Conservation (phyloP, 352 stramenopile genomes). For the Phytophthora citricola region DNA sequence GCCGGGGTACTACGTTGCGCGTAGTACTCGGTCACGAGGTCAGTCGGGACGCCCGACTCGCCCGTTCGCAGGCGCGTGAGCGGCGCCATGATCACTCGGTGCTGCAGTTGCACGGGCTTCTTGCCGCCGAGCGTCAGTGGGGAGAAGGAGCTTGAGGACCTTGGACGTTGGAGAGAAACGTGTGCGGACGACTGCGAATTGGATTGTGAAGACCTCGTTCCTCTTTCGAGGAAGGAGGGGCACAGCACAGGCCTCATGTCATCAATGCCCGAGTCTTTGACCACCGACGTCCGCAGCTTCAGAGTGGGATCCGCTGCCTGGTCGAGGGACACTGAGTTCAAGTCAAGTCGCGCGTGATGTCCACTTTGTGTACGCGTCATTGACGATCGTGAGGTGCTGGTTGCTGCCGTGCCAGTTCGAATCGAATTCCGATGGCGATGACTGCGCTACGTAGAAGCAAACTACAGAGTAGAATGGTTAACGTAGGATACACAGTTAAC, state of each 20-base stretch:
- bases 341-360: no score
- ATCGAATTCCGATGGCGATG: no score
- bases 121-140: slow-evolving; percentile 51
- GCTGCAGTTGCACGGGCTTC: slow-evolving; percentile 45
- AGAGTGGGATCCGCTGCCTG: slow-evolving; percentile 6
- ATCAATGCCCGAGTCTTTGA: no score
- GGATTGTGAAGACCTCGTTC: slow-evolving; percentile 3
- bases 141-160: slow-evolving; percentile 47
- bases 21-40: slow-evolving; percentile 64
- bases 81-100: slow-evolving; percentile 76
- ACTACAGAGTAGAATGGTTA: neutral
- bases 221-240: no score
- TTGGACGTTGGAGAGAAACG: slow-evolving; percentile 28
- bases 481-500: no score
- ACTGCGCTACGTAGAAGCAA: neutral
- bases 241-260: no score
- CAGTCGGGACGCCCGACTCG: slow-evolving; percentile 40
- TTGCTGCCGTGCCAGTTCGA: no score
- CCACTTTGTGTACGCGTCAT: no score
- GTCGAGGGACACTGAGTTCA: neutral
- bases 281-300: neutral
- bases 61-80: slow-evolving; percentile 52
- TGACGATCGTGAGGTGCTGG: no score
- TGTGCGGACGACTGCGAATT: slow-evolving; percentile 2
- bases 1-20: slow-evolving; percentile 57